Evolutionary conservation across 2,329 filamentous ascomycete genomes (phyloP).

Genomic region (Magnaporthales sp.): DNA sequence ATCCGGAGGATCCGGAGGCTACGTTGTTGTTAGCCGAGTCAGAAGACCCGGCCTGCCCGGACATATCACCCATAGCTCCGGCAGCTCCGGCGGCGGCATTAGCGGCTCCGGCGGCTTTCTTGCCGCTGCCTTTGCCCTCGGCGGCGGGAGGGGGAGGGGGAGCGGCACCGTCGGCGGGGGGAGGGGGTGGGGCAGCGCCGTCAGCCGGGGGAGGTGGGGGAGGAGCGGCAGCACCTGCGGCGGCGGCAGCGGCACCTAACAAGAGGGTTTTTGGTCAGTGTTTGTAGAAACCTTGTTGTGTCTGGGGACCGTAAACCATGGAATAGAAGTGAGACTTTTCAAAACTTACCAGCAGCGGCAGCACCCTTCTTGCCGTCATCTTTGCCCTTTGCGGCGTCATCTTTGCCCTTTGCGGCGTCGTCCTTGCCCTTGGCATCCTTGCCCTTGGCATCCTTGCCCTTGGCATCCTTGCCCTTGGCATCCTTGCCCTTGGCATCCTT

Average conservation of each 20-base stretch:
- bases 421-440: neutral
- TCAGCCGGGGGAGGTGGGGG: neutral
- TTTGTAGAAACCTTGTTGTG: too few species aligned
- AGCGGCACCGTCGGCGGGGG: neutral
- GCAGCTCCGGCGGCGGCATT: too few species aligned
- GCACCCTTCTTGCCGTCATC: neutral
- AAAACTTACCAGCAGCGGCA: neutral
- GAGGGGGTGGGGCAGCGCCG: neutral
- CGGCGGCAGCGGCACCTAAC: neutral
- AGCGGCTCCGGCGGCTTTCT: too few species aligned
- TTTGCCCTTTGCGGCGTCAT: neutral
- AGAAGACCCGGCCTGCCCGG: neutral
- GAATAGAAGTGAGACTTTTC: too few species aligned
- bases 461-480: neutral
- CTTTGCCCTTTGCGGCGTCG: neutral
- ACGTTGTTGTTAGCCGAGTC: neutral
- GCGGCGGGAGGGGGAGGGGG: neutral
- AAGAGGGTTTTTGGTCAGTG: neutral
- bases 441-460: neutral
- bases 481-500: constrained; percentile 1
- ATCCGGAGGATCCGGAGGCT: neutral
- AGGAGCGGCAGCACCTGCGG: neutral
- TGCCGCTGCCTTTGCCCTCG: neutral
- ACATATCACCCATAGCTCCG: neutral
- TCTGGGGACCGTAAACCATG: too few species aligned